A percentile compares a stretch with the other conserved stretches of the same genome.
phyloP scores from a whole-genome alignment of 148 eudicot genomes.

The Diospyros lotus region DNA sequence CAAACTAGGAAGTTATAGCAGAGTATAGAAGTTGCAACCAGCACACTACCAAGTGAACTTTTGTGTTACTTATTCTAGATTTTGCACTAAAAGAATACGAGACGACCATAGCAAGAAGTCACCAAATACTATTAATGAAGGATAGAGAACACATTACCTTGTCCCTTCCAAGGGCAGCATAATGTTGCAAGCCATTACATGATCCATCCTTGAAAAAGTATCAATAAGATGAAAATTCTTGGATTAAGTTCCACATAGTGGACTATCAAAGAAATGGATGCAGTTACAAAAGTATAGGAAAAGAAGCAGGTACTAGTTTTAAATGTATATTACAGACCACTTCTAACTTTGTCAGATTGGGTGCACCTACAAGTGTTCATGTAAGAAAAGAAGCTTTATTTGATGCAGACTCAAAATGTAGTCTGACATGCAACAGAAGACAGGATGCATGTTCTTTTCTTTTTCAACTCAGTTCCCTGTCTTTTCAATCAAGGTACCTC shows the following conservation, averaged over 20 bases:
- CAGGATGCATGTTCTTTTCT: not conserved
- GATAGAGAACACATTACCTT: conserved; percentile 50
- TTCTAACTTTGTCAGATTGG: not conserved
- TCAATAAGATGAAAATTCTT: not conserved
- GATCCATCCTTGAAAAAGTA: conserved; percentile 74
- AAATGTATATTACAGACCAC: not conserved
- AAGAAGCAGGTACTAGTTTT: not conserved
- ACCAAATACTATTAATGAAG: not conserved
- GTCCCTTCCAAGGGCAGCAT: conserved; percentile 99
- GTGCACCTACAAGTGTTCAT: not conserved
- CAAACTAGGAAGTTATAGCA: not conserved
- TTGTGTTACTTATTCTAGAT: not conserved
- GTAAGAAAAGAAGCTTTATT: not conserved
- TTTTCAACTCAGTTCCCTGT: not conserved
- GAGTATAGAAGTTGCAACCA: not conserved
- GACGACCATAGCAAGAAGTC: not conserved
- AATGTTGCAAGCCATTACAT: conserved; percentile 96
- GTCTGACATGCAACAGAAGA: not conserved
- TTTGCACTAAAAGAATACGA: not conserved
- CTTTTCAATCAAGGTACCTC: not conserved
- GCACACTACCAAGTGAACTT: not conserved
- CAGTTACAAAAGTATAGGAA: not conserved
- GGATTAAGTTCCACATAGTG: not conserved
- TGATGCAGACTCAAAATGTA: not conserved
- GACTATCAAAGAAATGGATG: not conserved